Evolutionary conservation across 352 stramenopile species (phyloP), one percentile per base, ranked within the genome.

Genomic region (Plasmopara muralis): DNA sequence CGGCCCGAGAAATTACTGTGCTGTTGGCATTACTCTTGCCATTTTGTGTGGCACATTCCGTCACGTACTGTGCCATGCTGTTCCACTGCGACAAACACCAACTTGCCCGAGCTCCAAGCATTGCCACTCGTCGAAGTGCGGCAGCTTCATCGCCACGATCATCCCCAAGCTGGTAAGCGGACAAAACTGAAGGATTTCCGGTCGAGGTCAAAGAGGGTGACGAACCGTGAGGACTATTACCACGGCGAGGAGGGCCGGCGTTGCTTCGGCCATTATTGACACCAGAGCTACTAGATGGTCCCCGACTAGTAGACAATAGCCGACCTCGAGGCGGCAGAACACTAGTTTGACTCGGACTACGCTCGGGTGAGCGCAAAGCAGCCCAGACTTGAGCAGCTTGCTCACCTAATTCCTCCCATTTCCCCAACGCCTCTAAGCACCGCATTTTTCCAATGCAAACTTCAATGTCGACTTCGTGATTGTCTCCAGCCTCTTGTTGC

Each of bases 371-470:
- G 31, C 66, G 66, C 29, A 84, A 28, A 34, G 49, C 41, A 43
- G 57, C 62, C 72, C 71, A 86, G 4, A 83, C 83, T n/a, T 83
- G 55, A n/a, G 67, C 37, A 9, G 90, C 91, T 25, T 98, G 66
- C n/a, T 83, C 72, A 16, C 97, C 69, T 3, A 98, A 78, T 43
- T 95, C 78, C 50, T 97, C 77, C 95, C 96, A 99, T 30, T 97
- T 85, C 6, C 96, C 96, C 29, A 98, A 70, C 2, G 96, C 95
- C 63, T 98, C 94, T 10, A 99, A 82, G 59, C 97, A 99, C 41
- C 96, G 76, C 84, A 99, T 98, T 50, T 96, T 98, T 35, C 97
- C 96, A 10, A 99, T 84, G 47, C 95, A 95, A 37, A 96, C 82
- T 58, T 97, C 85, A 45, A 97, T 76, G 62, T 98, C 87, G 7